phyloP scores from a whole-genome alignment of 1,284 basidiomycete genomes.

The Trichosporon ovoides region DNA sequence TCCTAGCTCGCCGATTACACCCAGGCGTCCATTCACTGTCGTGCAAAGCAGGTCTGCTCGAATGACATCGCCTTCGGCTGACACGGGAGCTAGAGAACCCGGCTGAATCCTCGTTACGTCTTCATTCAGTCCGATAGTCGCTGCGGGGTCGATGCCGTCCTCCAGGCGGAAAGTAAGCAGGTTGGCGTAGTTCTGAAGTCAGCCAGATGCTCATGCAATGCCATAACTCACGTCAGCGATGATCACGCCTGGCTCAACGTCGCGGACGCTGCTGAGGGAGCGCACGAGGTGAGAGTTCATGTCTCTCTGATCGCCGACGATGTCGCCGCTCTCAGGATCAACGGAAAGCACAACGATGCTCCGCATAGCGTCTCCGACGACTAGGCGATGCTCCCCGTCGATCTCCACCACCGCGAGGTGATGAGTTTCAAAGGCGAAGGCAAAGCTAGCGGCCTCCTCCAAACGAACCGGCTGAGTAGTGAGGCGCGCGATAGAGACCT shows the following conservation, averaged over 20 bases:
- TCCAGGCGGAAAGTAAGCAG: conserved; percentile 57
- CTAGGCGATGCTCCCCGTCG: conserved; percentile 53
- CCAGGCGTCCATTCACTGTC: conserved; percentile 73
- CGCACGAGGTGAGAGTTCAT: conserved; percentile 63
- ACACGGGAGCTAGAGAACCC: conserved; percentile 33
- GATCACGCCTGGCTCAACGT: conserved; percentile 55
- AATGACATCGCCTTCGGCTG: conserved; percentile 29
- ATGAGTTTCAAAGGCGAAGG: conserved; percentile 70
- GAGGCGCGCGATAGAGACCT: conserved; percentile 42
- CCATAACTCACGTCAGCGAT: conserved; percentile 63
- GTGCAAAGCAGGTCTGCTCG: conserved; percentile 65
- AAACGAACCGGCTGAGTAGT: conserved; percentile 34
- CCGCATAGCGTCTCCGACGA: conserved; percentile 72
- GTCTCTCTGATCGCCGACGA: conserved; percentile 66
- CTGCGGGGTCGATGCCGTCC: conserved; percentile 40
- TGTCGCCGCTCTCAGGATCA: conserved; percentile 50
- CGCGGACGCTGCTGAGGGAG: conserved; percentile 38
- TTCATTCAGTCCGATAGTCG: conserved; percentile 50
- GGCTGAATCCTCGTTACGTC: conserved; percentile 45
- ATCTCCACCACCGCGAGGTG: conserved; percentile 51
- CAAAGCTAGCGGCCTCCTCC: conserved; percentile 58
- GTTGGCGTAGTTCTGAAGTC: conserved; percentile 57
- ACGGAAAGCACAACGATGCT: conserved; percentile 68
- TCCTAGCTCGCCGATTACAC: conserved; percentile 65
- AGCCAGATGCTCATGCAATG: neutral